Evolutionary conservation across 2,329 filamentous ascomycete genomes (phyloP), one percentile per base, ranked within the genome.

Genomic region (Phaeosphaeriaceae sp.): DNA sequence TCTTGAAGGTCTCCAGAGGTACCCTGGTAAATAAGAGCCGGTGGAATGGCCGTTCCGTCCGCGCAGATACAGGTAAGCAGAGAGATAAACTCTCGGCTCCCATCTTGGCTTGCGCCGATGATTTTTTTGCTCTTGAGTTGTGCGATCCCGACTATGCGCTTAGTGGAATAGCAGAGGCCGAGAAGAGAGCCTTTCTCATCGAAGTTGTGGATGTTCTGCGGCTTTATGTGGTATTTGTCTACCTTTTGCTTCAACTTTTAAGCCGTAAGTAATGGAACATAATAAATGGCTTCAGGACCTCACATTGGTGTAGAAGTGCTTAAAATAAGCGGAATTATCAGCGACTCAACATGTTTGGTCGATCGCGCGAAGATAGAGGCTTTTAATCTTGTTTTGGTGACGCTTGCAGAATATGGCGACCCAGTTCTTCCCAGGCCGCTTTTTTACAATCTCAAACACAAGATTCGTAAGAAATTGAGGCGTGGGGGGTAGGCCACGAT

Each of bases 181-280:
- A 45, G 32, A 20, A 49, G 18, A 40, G 44, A 49, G 39, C 46
- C 46, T 45, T 49, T 49, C 46, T 49, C 40, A 49, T 49, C 46
- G n/a, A 49, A 36, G 41, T 49, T 49, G 34, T 49, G 35, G 16
- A 30, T 49, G 29, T 49, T 49, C 16, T 45, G 40, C 18, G 46
- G 41, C 41, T 44, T 8, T 20, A 49, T 35, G 28, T 39, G 35
- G 41, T 49, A 49, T 35, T 49, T 33, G 13, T 44, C 33, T 15
- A 49, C 38, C 21, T 44, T 48, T 23, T 23, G 33, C 33, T 18
- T 35, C 33, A 35, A 35, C 33, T 35, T 35, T 35, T 35, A 35
- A 35, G 33, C 12, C 33, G 33, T 35, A 35, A 35, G 33, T 35
- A 35, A 35, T 35, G 16, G 33, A 35, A 35, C 16, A 35, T 35